Percentiles rank a stretch among this genome's conserved stretches.
phyloP scores from a whole-genome alignment of 768 basidiomycete species.

The Hortiboletus flavorubellus region DNA sequence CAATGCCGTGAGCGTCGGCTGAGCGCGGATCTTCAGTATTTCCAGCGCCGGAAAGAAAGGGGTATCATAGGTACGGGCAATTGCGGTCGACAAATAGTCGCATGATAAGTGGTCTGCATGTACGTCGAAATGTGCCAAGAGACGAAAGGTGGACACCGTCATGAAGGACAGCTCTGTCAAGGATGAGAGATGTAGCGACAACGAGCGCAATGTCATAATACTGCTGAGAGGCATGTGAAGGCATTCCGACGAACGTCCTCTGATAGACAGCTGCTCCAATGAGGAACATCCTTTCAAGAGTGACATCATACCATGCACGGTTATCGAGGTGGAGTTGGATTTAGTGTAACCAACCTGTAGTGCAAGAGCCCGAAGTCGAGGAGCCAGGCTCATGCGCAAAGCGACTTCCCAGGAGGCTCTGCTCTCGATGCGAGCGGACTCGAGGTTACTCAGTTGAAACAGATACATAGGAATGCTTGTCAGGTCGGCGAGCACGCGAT shows the following conservation, averaged over 20 bases:
- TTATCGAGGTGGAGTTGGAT: conserved; percentile 25
- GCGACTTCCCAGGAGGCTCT: conserved; percentile 12
- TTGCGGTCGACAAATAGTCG: conserved; percentile 15
- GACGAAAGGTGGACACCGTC: conserved; percentile 36
- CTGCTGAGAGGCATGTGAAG: conserved; percentile 31
- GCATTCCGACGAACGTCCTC: conserved; percentile 34
- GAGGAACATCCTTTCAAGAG: conserved; percentile 23
- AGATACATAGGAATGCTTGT: conserved; percentile 1
- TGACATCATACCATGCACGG: conserved; percentile 18
- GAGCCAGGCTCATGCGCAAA: conserved; percentile 31
- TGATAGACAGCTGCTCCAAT: conserved; percentile 38
- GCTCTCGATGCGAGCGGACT: conserved; percentile 20
- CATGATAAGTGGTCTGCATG: conserved; percentile 40
- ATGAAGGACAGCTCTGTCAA: conserved; percentile 36
- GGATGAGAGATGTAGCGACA: conserved; percentile 42
- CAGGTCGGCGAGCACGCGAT: conserved; percentile 12
- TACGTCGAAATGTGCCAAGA: conserved; percentile 40
- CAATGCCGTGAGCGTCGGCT: conserved; percentile 31
- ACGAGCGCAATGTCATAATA: conserved; percentile 32
- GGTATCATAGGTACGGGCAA: neutral
- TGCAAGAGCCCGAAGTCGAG: conserved; percentile 34
- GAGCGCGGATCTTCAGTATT: conserved; percentile 40
- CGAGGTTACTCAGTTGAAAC: conserved; percentile 12
- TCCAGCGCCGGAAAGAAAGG: conserved; percentile 36
- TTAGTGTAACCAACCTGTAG: conserved; percentile 30